Conservation (phyloP, 23 red algal species). For the Gracilaria caudata region DNA sequence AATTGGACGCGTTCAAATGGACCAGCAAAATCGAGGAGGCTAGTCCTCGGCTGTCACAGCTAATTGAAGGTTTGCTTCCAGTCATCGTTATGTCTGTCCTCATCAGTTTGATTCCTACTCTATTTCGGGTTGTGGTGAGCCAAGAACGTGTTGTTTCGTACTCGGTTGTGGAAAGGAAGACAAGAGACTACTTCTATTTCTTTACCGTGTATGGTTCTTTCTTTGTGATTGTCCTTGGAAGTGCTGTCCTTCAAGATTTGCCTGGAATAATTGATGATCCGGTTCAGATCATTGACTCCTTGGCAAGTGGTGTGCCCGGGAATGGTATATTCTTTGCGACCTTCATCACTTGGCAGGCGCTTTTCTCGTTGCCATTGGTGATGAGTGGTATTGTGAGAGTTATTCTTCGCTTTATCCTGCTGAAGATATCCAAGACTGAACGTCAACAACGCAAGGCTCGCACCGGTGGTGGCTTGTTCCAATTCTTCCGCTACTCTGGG, state of each 20-base stretch:
- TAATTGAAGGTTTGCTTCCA: slow-evolving; percentile 68
- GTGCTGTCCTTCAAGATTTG: slow-evolving; percentile 36
- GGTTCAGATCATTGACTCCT: slow-evolving; percentile 44
- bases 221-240: slow-evolving; percentile 61
- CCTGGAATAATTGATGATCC: slow-evolving; percentile 64
- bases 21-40: slow-evolving; percentile 16
- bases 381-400: slow-evolving; percentile 59
- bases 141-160: slow-evolving; percentile 46
- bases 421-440: slow-evolving; percentile 73
- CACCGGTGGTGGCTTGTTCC: slow-evolving; percentile 35
- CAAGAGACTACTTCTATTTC: slow-evolving; percentile 61
- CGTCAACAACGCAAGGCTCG: slow-evolving; percentile 53
- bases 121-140: slow-evolving; percentile 53
- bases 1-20: slow-evolving; percentile 47
- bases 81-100: slow-evolving; percentile 68
- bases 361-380: slow-evolving; percentile 24
- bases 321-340: slow-evolving; percentile 72
- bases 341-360: slow-evolving; percentile 34
- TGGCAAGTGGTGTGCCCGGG: slow-evolving; percentile 55
- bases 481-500: slow-evolving; percentile 44
- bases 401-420: slow-evolving; percentile 46
- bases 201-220: slow-evolving; percentile 66
- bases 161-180: slow-evolving; percentile 50
- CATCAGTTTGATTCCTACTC: slow-evolving; percentile 49
- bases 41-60: slow-evolving; percentile 24